Evolutionary conservation across 768 basidiomycete genomes (phyloP).

Genomic region (Mycena epipterygia): DNA sequence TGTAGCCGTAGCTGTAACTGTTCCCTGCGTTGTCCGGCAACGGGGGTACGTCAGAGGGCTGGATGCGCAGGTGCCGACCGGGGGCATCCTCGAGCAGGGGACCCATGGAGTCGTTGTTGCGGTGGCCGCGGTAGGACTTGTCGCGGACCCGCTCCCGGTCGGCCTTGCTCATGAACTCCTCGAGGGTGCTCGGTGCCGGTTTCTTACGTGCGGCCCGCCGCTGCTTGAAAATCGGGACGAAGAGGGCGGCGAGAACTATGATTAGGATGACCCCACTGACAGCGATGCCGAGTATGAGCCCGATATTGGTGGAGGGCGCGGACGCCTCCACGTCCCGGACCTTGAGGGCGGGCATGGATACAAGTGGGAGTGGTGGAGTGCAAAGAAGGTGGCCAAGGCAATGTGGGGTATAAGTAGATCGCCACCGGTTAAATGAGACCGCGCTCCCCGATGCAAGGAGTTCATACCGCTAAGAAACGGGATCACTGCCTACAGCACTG

Average conservation of each 20-base stretch:
- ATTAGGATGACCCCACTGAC: constrained; percentile 1
- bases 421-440: constrained; percentile 12
- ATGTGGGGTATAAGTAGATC: constrained; percentile 36
- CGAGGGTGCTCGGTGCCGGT: not conserved
- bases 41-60: not conserved
- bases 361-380: not conserved
- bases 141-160: not conserved
- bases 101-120: constrained; percentile 11
- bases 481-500: constrained; percentile 1
- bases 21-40: not conserved
- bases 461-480: constrained; percentile 5
- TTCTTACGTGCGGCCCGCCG: constrained; percentile 1
- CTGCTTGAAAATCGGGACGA: not conserved
- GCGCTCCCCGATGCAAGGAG: not conserved
- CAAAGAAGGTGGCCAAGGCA: not conserved
- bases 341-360: constrained; percentile 23
- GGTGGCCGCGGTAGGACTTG: constrained; percentile 2
- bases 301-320: constrained; percentile 4
- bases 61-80: not conserved
- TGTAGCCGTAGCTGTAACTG: not conserved
- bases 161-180: constrained; percentile 16
- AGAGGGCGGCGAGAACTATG: not conserved
- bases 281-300: constrained; percentile 23
- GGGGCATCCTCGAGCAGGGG: constrained; percentile 3
- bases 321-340: constrained; percentile 17